Evolutionary conservation across 495 filamentous ascomycete genomes (phyloP), one percentile per base, ranked within the genome.

Genomic region (Physcia stellaris): DNA sequence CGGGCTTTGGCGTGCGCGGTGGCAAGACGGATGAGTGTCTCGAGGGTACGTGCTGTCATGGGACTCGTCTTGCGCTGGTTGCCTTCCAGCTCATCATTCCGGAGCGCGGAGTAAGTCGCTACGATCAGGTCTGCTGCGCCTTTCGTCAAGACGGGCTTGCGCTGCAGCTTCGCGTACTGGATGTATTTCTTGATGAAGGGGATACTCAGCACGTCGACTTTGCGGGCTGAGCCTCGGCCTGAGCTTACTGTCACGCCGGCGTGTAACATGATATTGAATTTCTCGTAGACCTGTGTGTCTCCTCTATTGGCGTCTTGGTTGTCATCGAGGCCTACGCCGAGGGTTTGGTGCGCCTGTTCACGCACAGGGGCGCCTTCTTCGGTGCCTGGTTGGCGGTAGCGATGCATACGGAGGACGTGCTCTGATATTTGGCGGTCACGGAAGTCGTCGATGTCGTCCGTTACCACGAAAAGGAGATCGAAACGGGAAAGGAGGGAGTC

Each of bases 151-250:
- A 92, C 66, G 4, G 90, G 90, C 73, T 86, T 88, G 50, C 94
- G 71, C 55, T 90, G 66, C 20, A 76, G 79, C 61, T 96, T 96
- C 48, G 92, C 87, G 57, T 99, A 99, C 55, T 99, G 90, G 42
- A 99, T 86, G 57, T 95, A 99, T 61, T 99, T 99, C 68, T 96
- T 96, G 61, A 99, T 86, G 64, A 99, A 99, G 1, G 88, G 86
- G 41, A 99, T 94, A 60, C 83, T 90, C 40, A 96, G 67, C n/a
- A 99, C 84, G 56, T 95, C 86, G 24, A 79, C 70, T 42, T 80
- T 78, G 59, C 84, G 82, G 51, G 71, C 73, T 6, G 71, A 53
- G 30, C 63, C 64, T 15, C 80, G 80, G 19, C 86, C 79, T 20
- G 71, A 70, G 7, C 75, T 78, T 24, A 83, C 60, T 21, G 77